Evolutionary conservation across 805 yeast genomes (phyloP).

Genomic region (Candida krabiensis): DNA sequence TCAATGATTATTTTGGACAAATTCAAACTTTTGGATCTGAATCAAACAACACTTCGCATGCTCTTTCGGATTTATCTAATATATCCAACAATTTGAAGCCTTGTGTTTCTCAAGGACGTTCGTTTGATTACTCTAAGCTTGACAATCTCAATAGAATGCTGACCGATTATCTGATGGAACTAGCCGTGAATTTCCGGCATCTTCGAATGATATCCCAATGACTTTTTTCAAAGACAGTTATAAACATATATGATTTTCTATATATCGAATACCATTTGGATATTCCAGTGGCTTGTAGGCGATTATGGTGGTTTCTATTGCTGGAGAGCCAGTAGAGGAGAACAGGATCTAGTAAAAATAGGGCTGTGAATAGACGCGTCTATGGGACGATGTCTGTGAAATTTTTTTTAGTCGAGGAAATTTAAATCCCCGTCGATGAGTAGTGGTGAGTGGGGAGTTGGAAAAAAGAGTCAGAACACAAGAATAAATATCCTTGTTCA

Average conservation of each 20-base stretch:
- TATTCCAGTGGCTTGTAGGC: no score
- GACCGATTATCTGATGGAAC: slow-evolving; percentile 12
- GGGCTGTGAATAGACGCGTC: no score
- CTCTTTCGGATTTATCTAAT: no score
- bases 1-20: slow-evolving; percentile 6
- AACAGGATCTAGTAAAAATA: no score
- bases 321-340: no score
- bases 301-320: no score
- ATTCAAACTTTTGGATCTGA: slow-evolving; percentile 3
- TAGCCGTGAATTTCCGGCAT: slow-evolving; percentile 6
- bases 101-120: background rate
- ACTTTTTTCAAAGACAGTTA: background rate
- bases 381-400: no score
- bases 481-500: background rate
- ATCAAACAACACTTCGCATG: background rate
- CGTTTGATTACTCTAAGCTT: slow-evolving; percentile 9
- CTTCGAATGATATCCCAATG: background rate
- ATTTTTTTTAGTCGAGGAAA: no score
- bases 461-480: no score
- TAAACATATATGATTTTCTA: background rate
- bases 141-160: slow-evolving; percentile 8
- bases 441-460: no score
- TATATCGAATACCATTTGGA: no score
- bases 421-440: no score
- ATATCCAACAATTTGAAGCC: background rate